Percentiles rank a stretch among this genome's conserved stretches.
phyloP scores from a whole-genome alignment of 2,329 filamentous ascomycete genomes.

The Aspergillus pseudotamarii region DNA sequence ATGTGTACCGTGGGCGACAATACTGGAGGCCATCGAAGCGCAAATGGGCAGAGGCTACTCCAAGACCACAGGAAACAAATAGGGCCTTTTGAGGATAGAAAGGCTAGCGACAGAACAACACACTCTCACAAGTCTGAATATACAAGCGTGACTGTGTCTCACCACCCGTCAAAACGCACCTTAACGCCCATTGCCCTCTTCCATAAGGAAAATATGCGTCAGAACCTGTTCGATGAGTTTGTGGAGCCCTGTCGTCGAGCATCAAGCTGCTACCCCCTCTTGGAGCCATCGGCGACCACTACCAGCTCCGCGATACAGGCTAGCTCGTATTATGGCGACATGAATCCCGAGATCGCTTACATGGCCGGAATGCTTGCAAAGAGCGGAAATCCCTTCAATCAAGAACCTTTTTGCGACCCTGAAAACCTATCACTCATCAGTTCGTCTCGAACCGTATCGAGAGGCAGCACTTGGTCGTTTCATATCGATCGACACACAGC shows the following conservation, averaged over 20 bases:
- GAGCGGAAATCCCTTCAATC: conserved; percentile 13
- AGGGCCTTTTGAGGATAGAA: conserved; percentile 15
- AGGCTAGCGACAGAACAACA: conserved; percentile 36
- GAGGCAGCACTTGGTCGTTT: conserved; percentile 24
- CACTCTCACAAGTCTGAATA: conserved; percentile 35
- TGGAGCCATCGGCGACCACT: conserved; percentile 7
- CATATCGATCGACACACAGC: conserved; percentile 30
- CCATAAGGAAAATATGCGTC: conserved; percentile 14
- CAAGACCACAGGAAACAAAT: conserved; percentile 14
- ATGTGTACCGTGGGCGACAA: not conserved
- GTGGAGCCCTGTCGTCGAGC: conserved; percentile 14
- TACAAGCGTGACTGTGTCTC: conserved; percentile 38
- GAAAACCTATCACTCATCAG: conserved; percentile 23
- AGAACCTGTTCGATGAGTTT: conserved; percentile 22
- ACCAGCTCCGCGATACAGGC: conserved; percentile 13
- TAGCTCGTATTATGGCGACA: conserved; percentile 20
- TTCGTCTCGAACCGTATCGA: conserved; percentile 25
- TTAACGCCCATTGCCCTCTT: conserved; percentile 25
- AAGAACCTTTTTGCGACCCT: not conserved
- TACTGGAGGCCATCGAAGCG: not conserved
- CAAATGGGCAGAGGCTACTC: not conserved
- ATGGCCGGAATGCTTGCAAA: conserved; percentile 5
- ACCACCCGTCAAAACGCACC: conserved; percentile 33
- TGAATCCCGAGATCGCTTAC: conserved; percentile 4
- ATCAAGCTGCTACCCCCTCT: conserved; percentile 16